Percentiles rank a stretch among this genome's conserved stretches.
These are phyloP conservation scores for Porcisia deanei DNA, from an alignment of 208 protist genomes.

Conservation along the genomic window DNA sequence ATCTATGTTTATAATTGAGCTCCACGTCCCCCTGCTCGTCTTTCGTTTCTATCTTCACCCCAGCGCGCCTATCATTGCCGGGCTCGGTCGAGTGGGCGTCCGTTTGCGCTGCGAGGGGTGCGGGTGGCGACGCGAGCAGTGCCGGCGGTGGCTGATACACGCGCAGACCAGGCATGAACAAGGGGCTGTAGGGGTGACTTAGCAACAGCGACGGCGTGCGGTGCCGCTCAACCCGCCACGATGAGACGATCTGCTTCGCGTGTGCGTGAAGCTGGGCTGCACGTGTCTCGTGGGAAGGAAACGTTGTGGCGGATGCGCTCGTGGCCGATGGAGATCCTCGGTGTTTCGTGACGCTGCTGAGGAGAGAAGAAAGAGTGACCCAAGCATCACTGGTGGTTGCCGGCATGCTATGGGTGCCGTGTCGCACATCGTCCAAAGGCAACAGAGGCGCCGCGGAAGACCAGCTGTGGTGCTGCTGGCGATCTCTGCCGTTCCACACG, in stretches of 20 bases:
- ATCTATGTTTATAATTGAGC: neutral
- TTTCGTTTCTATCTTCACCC: constrained; percentile 8
- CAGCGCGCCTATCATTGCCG: neutral
- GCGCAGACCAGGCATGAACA: constrained; percentile 24
- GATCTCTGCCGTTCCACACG: constrained; percentile 13
- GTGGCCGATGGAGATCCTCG: neutral
- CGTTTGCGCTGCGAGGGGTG: neutral
- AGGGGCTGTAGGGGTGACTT: constrained; percentile 17
- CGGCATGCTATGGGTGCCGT: neutral
- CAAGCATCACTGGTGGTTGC: neutral
- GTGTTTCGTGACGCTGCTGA: neutral
- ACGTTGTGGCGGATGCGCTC: neutral
- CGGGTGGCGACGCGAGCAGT: neutral
- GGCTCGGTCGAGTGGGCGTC: neutral
- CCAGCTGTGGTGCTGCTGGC: neutral
- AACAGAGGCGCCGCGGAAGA: neutral
- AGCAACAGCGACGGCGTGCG: constrained; percentile 34
- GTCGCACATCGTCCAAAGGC: neutral
- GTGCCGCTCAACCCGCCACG: constrained; percentile 11
- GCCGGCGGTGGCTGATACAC: constrained; percentile 9
- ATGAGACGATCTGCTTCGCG: neutral
- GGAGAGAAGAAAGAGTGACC: neutral
- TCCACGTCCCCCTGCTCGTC: constrained; percentile 2
- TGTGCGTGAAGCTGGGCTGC: neutral
- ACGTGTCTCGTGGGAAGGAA: neutral